Conservation (phyloP, 805 yeast species). For the Candida krabiensis region DNA sequence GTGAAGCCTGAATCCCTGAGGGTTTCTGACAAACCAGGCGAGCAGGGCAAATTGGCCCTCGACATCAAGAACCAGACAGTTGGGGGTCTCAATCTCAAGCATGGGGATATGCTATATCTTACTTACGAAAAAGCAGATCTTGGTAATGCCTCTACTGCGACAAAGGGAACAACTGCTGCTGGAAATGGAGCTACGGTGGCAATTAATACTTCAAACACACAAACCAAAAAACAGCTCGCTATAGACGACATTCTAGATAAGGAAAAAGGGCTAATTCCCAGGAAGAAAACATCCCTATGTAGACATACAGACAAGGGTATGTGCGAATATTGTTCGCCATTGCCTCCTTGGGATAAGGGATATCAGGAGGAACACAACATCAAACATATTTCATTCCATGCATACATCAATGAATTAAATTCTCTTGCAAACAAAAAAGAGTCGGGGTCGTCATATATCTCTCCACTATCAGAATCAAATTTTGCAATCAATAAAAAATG, state of each 20-base stretch:
- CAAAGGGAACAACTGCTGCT: not conserved
- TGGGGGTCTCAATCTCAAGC: constrained; percentile 48
- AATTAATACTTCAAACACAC: constrained; percentile 1
- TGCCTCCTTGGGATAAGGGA: constrained; percentile 90
- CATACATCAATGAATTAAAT: constrained; percentile 72
- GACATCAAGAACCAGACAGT: constrained; percentile 32
- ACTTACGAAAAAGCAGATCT: constrained; percentile 28
- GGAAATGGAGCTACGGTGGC: constrained; percentile 5
- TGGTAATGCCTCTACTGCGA: not conserved
- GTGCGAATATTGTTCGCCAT: constrained; percentile 96
- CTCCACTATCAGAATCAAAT: constrained; percentile 74
- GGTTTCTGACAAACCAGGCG: constrained; percentile 48
- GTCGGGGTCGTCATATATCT: constrained; percentile 64
- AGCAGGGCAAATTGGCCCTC: constrained; percentile 40
- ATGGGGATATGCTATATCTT: constrained; percentile 60
- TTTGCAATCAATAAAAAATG: constrained; percentile 67
- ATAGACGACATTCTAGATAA: constrained; percentile 68
- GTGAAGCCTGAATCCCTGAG: constrained; percentile 31
- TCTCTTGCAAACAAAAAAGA: constrained; percentile 63
- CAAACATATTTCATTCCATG: constrained; percentile 86
- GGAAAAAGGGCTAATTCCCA: constrained; percentile 68
- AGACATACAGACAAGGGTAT: constrained; percentile 90
- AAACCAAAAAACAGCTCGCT: constrained; percentile 45
- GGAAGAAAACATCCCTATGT: constrained; percentile 66
- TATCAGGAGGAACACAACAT: constrained; percentile 74